Evolutionary conservation across 805 yeast genomes (phyloP).

Genomic region (Saccharomycopsis selenospora): DNA sequence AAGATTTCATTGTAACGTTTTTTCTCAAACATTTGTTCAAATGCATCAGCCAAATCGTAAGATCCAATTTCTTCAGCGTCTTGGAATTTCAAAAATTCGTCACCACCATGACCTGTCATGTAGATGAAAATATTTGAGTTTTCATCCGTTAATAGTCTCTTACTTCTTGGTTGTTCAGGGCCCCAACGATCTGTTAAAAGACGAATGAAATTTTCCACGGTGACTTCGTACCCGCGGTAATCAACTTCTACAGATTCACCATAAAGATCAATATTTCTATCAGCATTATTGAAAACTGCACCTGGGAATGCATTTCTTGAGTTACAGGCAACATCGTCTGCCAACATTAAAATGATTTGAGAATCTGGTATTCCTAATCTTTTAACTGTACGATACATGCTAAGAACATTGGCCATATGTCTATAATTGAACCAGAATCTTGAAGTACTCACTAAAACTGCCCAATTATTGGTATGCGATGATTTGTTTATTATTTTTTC

Average conservation of each 20-base stretch:
- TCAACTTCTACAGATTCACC: constrained; percentile 96
- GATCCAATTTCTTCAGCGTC: constrained; percentile 97
- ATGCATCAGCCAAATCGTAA: constrained; percentile 93
- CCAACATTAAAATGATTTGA: constrained; percentile 89
- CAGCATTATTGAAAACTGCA: constrained; percentile 88
- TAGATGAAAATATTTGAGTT: constrained; percentile 89
- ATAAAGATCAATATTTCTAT: constrained; percentile 84
- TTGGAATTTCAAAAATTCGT: constrained; percentile 93
- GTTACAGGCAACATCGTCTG: constrained; percentile 96
- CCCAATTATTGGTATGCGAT: constrained; percentile 61
- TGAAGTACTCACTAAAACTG: constrained; percentile 91
- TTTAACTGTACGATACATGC: constrained; percentile 93
- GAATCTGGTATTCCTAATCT: constrained; percentile 96
- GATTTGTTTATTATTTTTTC: constrained; percentile 12
- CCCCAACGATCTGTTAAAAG: constrained; percentile 94
- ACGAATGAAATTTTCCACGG: constrained; percentile 93
- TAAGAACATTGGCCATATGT: constrained; percentile 93
- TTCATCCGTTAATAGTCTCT: constrained; percentile 86
- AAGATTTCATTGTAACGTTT: constrained; percentile 90
- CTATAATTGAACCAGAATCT: constrained; percentile 98
- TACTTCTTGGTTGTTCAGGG: constrained; percentile 86
- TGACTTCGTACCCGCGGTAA: constrained; percentile 95
- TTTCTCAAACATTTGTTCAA: constrained; percentile 95
- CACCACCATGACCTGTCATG: constrained; percentile 98
- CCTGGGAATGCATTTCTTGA: constrained; percentile 96